A percentile compares a stretch with the other conserved stretches of the same genome.
These are phyloP conservation scores for Termitomyces sp. DNA, from an alignment of 768 basidiomycete species.

Conservation along the genomic window DNA sequence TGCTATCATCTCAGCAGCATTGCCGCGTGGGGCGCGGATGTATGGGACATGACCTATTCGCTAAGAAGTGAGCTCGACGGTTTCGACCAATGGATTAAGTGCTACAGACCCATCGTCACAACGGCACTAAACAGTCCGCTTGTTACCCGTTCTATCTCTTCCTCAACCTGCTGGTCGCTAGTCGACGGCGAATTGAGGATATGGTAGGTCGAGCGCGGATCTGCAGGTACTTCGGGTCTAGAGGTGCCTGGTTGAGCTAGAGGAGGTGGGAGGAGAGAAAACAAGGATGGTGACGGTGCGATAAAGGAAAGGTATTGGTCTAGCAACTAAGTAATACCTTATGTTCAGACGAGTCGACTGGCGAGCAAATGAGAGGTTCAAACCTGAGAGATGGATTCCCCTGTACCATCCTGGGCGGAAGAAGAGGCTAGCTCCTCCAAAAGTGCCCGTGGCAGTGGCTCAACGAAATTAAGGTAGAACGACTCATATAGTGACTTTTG, in stretches of 20 bases:
- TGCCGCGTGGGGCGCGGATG: conserved; percentile 91
- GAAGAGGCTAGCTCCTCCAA: conserved; percentile 91
- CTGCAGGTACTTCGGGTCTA: conserved; percentile 30
- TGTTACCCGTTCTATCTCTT: conserved; percentile 89
- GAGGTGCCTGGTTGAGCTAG: conserved; percentile 32
- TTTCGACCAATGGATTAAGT: not conserved
- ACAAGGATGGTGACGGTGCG: conserved; percentile 86
- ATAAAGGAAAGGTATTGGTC: conserved; percentile 99
- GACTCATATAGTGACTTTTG: conserved; percentile 88
- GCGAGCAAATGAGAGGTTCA: conserved; percentile 13
- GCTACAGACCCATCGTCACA: conserved; percentile 73
- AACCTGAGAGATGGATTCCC: conserved; percentile 79
- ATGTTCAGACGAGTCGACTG: conserved; percentile 8
- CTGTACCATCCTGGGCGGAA: conserved; percentile 81
- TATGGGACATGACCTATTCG: conserved; percentile 82
- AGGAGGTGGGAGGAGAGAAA: conserved; percentile 77
- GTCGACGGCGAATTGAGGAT: conserved; percentile 91
- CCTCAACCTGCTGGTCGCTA: conserved; percentile 87
- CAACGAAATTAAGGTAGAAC: conserved; percentile 93
- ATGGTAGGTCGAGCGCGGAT: conserved; percentile 65
- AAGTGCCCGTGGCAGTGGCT: conserved; percentile 81
- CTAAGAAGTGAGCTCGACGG: conserved; percentile 2
- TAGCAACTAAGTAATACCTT: conserved; percentile 55
- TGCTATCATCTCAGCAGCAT: conserved; percentile 99
- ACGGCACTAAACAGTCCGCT: conserved; percentile 89